Base-by-base conservation (phyloP, 805 yeast genomes). In the Kazachstania psychrophila region DNA sequence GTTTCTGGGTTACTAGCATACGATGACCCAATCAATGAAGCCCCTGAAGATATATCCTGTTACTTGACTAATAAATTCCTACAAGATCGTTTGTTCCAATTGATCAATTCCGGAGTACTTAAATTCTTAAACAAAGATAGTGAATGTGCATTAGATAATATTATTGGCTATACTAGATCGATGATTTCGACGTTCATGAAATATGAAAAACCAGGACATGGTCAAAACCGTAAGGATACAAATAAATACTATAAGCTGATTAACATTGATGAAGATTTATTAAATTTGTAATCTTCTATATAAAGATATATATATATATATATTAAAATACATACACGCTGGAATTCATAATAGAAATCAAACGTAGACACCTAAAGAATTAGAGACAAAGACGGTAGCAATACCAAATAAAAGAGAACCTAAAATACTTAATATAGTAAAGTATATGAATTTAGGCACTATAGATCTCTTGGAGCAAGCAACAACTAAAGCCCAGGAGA, bases 1-100 rank as follows among this genome's bases (percentile, higher is more conserved):
- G 60, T 75, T 0, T 71, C 74, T 6, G 61, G 73, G 3, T 52
- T 77, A 20, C 49, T 77, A 31, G 77, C 79, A 3, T 76, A 68
- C 43, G 66, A 67, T 8, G 61, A 74, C 36, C 79, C 79, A 1
- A 52, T 68, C 4, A 53, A 50, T 8, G 68, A 64, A 23, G 62
- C 56, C 5, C 54, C 56, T 15, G 51, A 46, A 5, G 60, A 54
- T 20, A 27, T 56, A 13, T 36, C 52, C 2, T 37, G 39, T 7
- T 54, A 47, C 28, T 31, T 58, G 17, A 42, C 54, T 2, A 39
- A 44, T 4, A 58, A 55, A 19, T 56, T 47, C 35, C 37, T 56
- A 19, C 54, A 55, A 27, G 61, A 57, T 27, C 37, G 59, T 11
- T 40, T 57, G 24, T 56, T 56, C 38, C 60, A 56, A 38, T 41